Evolutionary conservation across 177 flowering plant species (phyloP).

Genomic region (Telopea speciosissima): DNA sequence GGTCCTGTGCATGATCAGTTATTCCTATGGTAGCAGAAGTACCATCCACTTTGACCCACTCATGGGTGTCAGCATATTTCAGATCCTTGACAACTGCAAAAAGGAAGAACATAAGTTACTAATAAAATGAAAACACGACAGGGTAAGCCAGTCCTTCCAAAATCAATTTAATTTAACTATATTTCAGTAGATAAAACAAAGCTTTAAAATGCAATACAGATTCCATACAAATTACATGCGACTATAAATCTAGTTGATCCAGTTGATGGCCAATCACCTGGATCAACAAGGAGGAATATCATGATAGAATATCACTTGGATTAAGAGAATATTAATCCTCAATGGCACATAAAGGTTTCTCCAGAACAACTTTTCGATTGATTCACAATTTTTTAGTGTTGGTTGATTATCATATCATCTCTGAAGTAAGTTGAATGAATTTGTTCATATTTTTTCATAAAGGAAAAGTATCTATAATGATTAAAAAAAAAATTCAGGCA

Average conservation of each 20-base stretch:
- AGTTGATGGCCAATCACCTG: neutral
- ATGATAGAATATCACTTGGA: neutral
- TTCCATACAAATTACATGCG: neutral
- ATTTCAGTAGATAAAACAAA: neutral
- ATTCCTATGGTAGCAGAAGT: conserved; percentile 69
- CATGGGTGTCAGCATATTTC: conserved; percentile 80
- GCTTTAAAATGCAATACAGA: neutral
- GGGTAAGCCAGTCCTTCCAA: neutral
- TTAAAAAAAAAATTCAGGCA: neutral
- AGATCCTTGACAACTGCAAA: conserved; percentile 74
- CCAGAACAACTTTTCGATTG: neutral
- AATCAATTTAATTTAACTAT: too few relatives aligned
- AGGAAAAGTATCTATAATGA: neutral
- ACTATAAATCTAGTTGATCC: neutral
- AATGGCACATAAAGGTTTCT: neutral
- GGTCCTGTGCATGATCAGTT: conserved; percentile 94
- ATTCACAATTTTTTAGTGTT: neutral
- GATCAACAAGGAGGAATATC: neutral
- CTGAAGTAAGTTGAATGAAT: neutral
- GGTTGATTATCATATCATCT: neutral
- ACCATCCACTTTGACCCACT: conserved; percentile 83
- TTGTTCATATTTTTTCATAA: too few relatives aligned
- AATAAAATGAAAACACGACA: neutral
- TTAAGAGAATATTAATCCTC: neutral
- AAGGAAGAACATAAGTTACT: neutral